Evolutionary conservation across 2,329 filamentous ascomycete genomes (phyloP).

Genomic region (Trichoderma koningiopsis): DNA sequence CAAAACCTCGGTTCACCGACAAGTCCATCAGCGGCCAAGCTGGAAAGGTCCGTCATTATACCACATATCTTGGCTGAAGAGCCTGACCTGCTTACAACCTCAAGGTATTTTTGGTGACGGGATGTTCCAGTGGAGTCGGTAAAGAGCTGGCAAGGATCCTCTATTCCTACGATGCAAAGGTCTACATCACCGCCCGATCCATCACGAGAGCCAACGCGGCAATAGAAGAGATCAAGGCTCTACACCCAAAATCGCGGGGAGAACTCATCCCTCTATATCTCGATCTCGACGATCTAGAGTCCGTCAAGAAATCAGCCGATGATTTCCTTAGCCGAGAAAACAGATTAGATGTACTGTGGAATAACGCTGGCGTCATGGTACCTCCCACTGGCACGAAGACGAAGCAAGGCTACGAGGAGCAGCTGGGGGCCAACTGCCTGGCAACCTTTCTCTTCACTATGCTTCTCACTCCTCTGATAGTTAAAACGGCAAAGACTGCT

Average conservation of each 20-base stretch:
- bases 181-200: constrained; percentile 36
- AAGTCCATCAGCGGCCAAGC: constrained; percentile 64
- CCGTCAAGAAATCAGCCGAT: constrained; percentile 29
- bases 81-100: constrained; percentile 36
- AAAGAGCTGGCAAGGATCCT: constrained; percentile 48
- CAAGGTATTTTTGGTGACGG: constrained; percentile 57
- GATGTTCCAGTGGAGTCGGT: constrained; percentile 49
- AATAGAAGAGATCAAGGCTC: constrained; percentile 47
- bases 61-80: constrained; percentile 41
- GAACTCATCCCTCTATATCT: too few relatives aligned
- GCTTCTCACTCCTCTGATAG: constrained; percentile 39
- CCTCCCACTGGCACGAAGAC: constrained; percentile 39
- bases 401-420: constrained; percentile 34
- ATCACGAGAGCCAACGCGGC: constrained; percentile 47
- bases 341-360: constrained; percentile 45
- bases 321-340: constrained; percentile 35
- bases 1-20: constrained; percentile 30
- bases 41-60: constrained; percentile 49
- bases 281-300: too few relatives aligned
- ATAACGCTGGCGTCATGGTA: constrained; percentile 50
- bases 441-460: constrained; percentile 43
- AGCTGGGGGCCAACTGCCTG: constrained; percentile 43
- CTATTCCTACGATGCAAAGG: constrained; percentile 30
- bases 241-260: constrained; percentile 29
- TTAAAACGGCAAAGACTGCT: constrained; percentile 36